phyloP scores from a whole-genome alignment of 2,329 filamentous ascomycete species.

The Colletotrichum sp. region DNA sequence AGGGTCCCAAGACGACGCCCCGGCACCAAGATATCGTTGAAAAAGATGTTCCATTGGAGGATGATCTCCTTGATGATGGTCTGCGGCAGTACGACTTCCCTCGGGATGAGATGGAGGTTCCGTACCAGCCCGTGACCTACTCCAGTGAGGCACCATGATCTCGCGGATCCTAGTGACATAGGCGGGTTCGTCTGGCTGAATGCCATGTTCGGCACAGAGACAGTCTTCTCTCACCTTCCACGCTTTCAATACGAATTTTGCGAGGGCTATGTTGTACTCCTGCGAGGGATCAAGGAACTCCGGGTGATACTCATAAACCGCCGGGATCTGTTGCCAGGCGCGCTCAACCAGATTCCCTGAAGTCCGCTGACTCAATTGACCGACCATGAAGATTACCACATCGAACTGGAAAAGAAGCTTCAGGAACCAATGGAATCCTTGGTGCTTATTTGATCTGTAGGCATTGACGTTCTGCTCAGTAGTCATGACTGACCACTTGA shows the following conservation, averaged over 20 bases:
- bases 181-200: not conserved
- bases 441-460: conserved; percentile 39
- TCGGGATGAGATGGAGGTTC: not conserved
- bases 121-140: not conserved
- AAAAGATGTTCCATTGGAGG: not conserved
- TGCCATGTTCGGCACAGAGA: not conserved
- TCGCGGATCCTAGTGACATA: not conserved
- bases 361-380: conserved; percentile 55
- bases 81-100: not conserved
- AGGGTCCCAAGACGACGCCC: not conserved
- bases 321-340: conserved; percentile 53
- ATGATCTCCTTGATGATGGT: not conserved
- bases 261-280: conserved; percentile 5
- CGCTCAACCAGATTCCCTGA: conserved; percentile 56
- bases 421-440: conserved; percentile 60
- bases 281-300: conserved; percentile 50
- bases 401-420: conserved; percentile 60
- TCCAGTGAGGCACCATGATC: not conserved
- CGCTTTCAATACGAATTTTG: not conserved
- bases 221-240: not conserved
- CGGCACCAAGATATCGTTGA: not conserved
- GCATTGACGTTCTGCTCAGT: conserved; percentile 51
- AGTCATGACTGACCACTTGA: conserved; percentile 56
- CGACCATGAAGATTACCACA: conserved; percentile 59
- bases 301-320: conserved; percentile 51